A percentile compares a stretch with the other conserved stretches of the same genome.
Evolutionary conservation across 225 moss, liverwort and hornwort genomes (phyloP).

Genomic region (Marchantia polymorpha): DNA sequence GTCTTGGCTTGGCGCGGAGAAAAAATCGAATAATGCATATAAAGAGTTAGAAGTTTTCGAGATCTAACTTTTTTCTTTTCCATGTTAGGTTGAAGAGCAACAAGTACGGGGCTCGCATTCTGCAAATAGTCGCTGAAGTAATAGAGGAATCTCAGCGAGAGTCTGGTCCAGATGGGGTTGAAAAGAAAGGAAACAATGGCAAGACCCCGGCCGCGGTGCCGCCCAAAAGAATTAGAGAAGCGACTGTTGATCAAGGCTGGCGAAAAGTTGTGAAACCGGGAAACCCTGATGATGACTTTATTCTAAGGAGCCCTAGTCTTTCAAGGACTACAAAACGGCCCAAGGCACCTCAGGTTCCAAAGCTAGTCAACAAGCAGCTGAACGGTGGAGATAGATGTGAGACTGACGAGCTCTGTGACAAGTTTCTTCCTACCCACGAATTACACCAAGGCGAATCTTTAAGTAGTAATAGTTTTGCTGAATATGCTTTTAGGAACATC

Average conservation of each 20-base stretch:
- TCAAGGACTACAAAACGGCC: constrained; percentile 57
- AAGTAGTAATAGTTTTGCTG: constrained; percentile 17
- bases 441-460: background rate
- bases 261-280: constrained; percentile 35
- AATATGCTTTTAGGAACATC: constrained; percentile 17
- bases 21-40: background rate
- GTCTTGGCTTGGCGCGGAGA: background rate
- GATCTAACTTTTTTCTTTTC: background rate
- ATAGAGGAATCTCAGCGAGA: constrained; percentile 53
- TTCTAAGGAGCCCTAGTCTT: constrained; percentile 26
- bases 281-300: constrained; percentile 48
- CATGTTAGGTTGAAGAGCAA: constrained; percentile 66
- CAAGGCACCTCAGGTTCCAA: constrained; percentile 41
- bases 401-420: constrained; percentile 8
- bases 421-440: constrained; percentile 8
- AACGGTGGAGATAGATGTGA: background rate
- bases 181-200: constrained; percentile 25
- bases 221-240: constrained; percentile 68
- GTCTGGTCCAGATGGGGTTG: constrained; percentile 26
- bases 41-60: too few species aligned
- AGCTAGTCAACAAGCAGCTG: constrained; percentile 4
- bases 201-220: constrained; percentile 29
- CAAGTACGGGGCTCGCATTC: constrained; percentile 81
- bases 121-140: constrained; percentile 73
- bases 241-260: constrained; percentile 50